Base-by-base conservation (phyloP, 2,329 filamentous ascomycete species). In the Epichloe sp. region DNA sequence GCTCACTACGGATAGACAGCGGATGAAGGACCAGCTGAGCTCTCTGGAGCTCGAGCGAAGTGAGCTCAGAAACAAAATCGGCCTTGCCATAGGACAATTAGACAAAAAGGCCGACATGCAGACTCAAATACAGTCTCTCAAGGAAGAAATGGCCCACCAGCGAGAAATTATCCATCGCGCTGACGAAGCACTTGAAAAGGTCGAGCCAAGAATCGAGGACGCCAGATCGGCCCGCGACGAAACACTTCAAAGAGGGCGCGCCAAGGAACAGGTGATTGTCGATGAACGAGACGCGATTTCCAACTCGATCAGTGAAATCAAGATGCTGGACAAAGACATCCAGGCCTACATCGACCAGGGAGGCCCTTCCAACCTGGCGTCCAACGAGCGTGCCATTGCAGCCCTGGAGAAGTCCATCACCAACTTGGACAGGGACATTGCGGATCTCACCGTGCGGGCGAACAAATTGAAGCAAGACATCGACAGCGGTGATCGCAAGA, bases 381-480 rank as follows among this genome's bases (percentile, higher is more conserved):
- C 76, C 19, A 86, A 86, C 58, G 78, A 83, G 60, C 76, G 77
- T 23, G 82, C 87, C 47, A 83, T 95, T 44, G 73, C 80, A 21
- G 68, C 66, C 10, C 73, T 95, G 15, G 81, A 91, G 61, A 71
- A 76, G 55, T 76, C 82, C 23, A 83, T 93, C 50, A 66, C 73
- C 40, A 72, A 72, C 17, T 72, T 84, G 14, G 85, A 94, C 59
- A 72, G 71, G 17, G 85, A 93, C 56, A 81, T 87, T 61, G 70
- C 70, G 12, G 72, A 80, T 44, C 71, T 93, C 49, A 84, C 82
- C 2, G 73, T 77, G 23, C 78, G 85, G 51, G 81, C 87, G 54
- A 93, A 94, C 66, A 82, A 83, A 58, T 76, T 95, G 48, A 85
- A 85, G 56, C 79, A 86, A 47, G 83, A 88, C 49, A 77, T 90